Evolutionary conservation across 2,329 filamentous ascomycete genomes (phyloP).

Genomic region (Penicillium sp.): DNA sequence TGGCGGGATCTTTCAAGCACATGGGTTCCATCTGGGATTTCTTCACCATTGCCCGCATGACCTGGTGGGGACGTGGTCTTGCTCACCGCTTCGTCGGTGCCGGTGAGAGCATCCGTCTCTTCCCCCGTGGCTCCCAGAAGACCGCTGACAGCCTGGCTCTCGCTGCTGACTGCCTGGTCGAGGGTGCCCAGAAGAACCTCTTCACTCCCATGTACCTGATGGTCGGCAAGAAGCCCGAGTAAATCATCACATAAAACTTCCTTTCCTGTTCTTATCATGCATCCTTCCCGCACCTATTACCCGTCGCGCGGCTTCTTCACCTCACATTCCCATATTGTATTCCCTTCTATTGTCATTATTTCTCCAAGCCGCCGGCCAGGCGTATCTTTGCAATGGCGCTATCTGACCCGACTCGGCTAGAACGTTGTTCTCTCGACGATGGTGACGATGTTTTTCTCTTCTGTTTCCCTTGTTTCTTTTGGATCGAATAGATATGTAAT

Average conservation of each 20-base stretch:
- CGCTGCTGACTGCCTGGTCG: slow-evolving; percentile 81
- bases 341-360: slow-evolving; percentile 11
- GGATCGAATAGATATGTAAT: slow-evolving; percentile 27
- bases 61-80: slow-evolving; percentile 71
- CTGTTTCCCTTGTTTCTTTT: slow-evolving; percentile 18
- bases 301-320: slow-evolving; percentile 10
- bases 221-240: slow-evolving; percentile 79
- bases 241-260: slow-evolving; percentile 18
- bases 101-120: slow-evolving; percentile 72
- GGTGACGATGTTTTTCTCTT: slow-evolving; percentile 17
- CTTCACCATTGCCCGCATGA: slow-evolving; percentile 85
- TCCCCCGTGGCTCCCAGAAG: slow-evolving; percentile 84
- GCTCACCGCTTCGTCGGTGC: slow-evolving; percentile 75
- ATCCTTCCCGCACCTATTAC: slow-evolving; percentile 4
- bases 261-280: slow-evolving; percentile 2
- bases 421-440: slow-evolving; percentile 9
- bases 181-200: slow-evolving; percentile 82
- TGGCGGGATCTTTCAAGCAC: slow-evolving; percentile 81
- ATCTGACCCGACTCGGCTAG: slow-evolving; percentile 3
- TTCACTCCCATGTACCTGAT: slow-evolving; percentile 99
- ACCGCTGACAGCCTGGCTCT: slow-evolving; percentile 85
- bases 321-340: slow-evolving; percentile 10
- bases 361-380: slow-evolving; percentile 1
- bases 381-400: slow-evolving; percentile 6
- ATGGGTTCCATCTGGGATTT: slow-evolving; percentile 77